Percentiles rank a stretch among this genome's conserved stretches.
Evolutionary conservation across 768 basidiomycete species (phyloP).

Genomic region (Kwoniella pini): DNA sequence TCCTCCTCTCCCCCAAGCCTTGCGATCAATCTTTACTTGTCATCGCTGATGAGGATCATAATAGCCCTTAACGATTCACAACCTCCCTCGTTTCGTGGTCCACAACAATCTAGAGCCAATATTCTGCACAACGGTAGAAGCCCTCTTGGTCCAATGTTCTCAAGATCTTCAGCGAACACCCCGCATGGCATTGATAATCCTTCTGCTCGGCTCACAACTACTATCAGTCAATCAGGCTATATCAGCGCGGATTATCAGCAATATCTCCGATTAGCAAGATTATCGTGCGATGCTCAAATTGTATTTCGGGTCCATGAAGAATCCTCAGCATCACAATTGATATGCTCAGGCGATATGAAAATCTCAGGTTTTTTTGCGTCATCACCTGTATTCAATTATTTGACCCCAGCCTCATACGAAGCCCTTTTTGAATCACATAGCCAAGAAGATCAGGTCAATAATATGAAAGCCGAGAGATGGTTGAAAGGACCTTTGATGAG

Average conservation of each 20-base stretch:
- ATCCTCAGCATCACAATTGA: constrained; percentile 19
- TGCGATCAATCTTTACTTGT: too few relatives aligned
- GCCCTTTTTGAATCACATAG: background rate
- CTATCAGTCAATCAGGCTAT: background rate
- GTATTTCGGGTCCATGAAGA: constrained; percentile 28
- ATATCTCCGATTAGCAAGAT: background rate
- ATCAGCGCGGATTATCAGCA: background rate
- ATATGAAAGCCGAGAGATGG: background rate
- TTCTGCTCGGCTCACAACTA: background rate
- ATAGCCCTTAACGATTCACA: too few relatives aligned
- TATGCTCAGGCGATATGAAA: constrained; percentile 13
- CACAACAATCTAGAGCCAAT: too few relatives aligned
- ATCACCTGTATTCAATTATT: background rate
- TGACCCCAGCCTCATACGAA: constrained; percentile 6
- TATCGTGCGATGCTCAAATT: background rate
- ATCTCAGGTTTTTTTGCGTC: constrained; percentile 30
- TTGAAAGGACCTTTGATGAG: constrained; percentile 4
- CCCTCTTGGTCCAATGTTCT: too few relatives aligned
- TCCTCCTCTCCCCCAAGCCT: too few relatives aligned
- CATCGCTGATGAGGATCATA: too few relatives aligned
- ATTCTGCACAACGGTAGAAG: too few relatives aligned
- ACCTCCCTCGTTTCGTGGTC: too few relatives aligned
- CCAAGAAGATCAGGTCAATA: background rate
- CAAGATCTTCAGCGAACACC: too few relatives aligned
- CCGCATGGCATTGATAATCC: too few relatives aligned